Base-by-base conservation (phyloP, 2,329 filamentous ascomycete genomes). In the Thermothelomyces thermophilus region DNA sequence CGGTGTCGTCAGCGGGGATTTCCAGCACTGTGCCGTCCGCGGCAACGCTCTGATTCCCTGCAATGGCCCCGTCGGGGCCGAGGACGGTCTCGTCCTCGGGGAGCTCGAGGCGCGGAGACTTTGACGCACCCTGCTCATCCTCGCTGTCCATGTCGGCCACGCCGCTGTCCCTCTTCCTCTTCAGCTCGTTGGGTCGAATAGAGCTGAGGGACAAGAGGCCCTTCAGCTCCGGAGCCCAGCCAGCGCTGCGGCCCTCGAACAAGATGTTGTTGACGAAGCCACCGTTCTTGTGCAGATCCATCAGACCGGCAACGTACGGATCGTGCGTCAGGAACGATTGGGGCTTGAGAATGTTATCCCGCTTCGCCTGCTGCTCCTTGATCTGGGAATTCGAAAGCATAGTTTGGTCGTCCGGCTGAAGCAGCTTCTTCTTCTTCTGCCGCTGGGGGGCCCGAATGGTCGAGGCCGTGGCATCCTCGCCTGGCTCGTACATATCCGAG, bases 161-260 rank as follows among this genome's bases (percentile, higher is more conserved):
- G 20, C 87, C 90, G 60, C 85, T 90, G 62, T 95, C 90, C 24
- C 93, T 84, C 76, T 98, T 98, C 52, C 93, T 82, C 78, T 97
- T 98, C 48, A 91, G 77, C 54, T 95, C 89, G 51, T 83, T 85
- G 50, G 82, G 82, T 54, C 84, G 83, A 14, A 95, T 78, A 13
- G 87, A 78, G 57, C 94, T 88, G 36, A 96, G 74, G 1, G 90
- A 95, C n/a, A 97, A 73, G 61, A 98, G 82, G n/a, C 86, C 89
- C 53, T 88, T 84, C 17, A 98, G 77, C 69, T 98, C 93, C 1
- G 91, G 91, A 3, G 91, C 91, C 90, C 90, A 96, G 36, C 80
- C 81, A 57, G 80, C 77, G 59, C 83, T 84, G 56, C 87, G 82
- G 33, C 84, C 87, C 54, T 90, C 88, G 46, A 87, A 84, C 70